phyloP scores from a whole-genome alignment of 306 rosid species.

The Glycine tomentella region DNA sequence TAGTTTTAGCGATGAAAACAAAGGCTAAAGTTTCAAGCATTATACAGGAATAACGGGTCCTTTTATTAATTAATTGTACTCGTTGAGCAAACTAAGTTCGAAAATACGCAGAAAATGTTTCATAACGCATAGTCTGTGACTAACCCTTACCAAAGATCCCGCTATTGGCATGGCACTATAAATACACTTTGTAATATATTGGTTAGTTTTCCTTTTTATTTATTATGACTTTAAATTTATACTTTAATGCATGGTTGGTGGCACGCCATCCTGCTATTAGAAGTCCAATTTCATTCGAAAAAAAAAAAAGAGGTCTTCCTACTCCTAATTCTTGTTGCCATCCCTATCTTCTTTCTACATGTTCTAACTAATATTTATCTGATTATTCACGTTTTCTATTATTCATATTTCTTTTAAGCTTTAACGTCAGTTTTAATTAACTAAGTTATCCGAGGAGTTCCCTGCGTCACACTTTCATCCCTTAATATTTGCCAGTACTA shows the following conservation, averaged over 20 bases:
- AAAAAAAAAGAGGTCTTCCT: background rate
- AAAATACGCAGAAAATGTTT: slow-evolving; percentile 17
- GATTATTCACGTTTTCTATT: slow-evolving; percentile 54
- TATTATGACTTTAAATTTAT: background rate
- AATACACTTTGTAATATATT: slow-evolving; percentile 26
- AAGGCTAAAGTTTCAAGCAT: slow-evolving; percentile 38
- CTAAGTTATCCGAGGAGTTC: slow-evolving; percentile 33
- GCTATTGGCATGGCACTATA: slow-evolving; percentile 39
- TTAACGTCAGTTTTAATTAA: slow-evolving; percentile 47
- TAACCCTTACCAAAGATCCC: slow-evolving; percentile 67
- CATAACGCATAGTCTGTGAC: slow-evolving; percentile 60
- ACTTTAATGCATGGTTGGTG: slow-evolving; percentile 35
- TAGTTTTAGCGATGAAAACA: slow-evolving; percentile 43
- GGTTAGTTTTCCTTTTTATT: background rate
- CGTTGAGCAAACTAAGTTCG: slow-evolving; percentile 23
- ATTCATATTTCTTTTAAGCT: slow-evolving; percentile 11
- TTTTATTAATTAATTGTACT: slow-evolving; percentile 26
- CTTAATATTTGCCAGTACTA: background rate
- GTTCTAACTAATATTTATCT: slow-evolving; percentile 53
- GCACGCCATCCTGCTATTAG: slow-evolving; percentile 45
- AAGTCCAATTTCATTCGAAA: background rate
- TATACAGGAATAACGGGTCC: slow-evolving; percentile 3
- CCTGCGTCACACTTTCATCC: slow-evolving; percentile 24
- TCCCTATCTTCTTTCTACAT: slow-evolving; percentile 1
- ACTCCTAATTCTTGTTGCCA: slow-evolving; percentile 33